These are phyloP conservation scores for Solanum neorickii DNA, from an alignment of 257 asterid species.

Conservation along the genomic window DNA sequence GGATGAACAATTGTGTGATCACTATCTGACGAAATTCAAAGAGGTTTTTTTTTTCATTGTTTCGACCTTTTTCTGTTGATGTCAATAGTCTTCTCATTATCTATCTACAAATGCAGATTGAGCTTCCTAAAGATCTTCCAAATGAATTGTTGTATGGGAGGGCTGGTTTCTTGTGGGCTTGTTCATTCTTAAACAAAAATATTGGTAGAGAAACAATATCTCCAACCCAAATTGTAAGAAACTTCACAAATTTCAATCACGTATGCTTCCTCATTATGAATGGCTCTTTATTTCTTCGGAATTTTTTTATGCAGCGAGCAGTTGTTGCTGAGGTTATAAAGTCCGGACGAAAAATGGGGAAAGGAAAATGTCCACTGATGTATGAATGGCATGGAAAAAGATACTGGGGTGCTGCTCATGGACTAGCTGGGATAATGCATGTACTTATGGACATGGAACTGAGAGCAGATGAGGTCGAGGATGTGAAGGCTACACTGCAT, in stretches of 20 bases:
- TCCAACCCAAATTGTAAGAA: slow-evolving; percentile 39
- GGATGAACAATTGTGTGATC: slow-evolving; percentile 36
- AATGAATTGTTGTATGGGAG: slow-evolving; percentile 62
- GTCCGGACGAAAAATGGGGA: slow-evolving; percentile 45
- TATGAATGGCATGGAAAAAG: slow-evolving; percentile 74
- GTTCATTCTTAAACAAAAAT: slow-evolving; percentile 53
- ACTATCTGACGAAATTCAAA: slow-evolving; percentile 34
- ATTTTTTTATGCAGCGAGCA: slow-evolving; percentile 22
- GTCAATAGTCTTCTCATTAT: not conserved
- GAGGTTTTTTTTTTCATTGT: slow-evolving; percentile 24
- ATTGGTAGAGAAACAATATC: slow-evolving; percentile 45
- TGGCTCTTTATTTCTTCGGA: not conserved
- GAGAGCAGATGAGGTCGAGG: slow-evolving; percentile 55
- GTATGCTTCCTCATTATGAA: not conserved
- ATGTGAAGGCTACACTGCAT: slow-evolving; percentile 49
- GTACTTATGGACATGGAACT: slow-evolving; percentile 67
- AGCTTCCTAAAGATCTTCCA: slow-evolving; percentile 50
- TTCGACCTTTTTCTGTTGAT: not conserved
- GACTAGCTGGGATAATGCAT: slow-evolving; percentile 68
- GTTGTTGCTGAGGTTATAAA: slow-evolving; percentile 47
- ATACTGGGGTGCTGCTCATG: slow-evolving; percentile 92
- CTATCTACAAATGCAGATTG: slow-evolving; percentile 26
- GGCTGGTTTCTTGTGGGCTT: slow-evolving; percentile 82
- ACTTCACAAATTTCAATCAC: not conserved
- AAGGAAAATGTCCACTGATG: slow-evolving; percentile 53